Evolutionary conservation across 305 asterid species (phyloP), one percentile per base, ranked within the genome.

Genomic region (Solanum hybrid): DNA sequence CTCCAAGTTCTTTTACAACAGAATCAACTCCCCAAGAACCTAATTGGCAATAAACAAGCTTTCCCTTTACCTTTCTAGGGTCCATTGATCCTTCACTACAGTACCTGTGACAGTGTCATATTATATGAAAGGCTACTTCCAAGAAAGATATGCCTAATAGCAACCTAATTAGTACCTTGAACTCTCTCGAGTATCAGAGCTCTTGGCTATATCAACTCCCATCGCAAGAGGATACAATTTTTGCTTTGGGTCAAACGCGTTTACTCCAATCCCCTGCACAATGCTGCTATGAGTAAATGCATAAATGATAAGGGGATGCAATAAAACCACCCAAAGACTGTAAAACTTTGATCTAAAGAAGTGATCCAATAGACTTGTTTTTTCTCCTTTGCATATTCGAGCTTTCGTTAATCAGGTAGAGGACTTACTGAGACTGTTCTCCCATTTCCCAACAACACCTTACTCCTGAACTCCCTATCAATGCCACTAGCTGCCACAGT

Each of bases 401-500:
- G 89, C 39, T 82, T 82, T 46, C 1, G 20, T 46, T 29, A 84
- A 31, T 11, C 7, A 61, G 74, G 39, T 61, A 37, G 20, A 76
- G n/a, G 87, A 90, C 97, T 92, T 91, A 97, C 99, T 10, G 96
- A 93, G 83, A 96, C 46, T 5, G 90, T 92, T 51, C 77, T 88
- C 57, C 98, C 98, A 89, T 91, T 94, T 73, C 98, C 99, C 89
- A 97, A 87, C 39, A 75, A 91, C 34, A 96, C 95, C 86, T 91
- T 95, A 92, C 96, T 96, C 88, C 92, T 93, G 75, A 97, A 91
- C 84, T 93, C 94, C 31, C 99, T 94, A 87, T 94, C 96, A 73
- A 93, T 96, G 75, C 98, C 96, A 89, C 95, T 95, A 20, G 99
- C 99, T 13, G 94, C 99, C 37, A 97, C 98, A 0, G 99, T 97